These are phyloP conservation scores for Mycosphaerella sp. DNA, from an alignment of 2,329 filamentous ascomycete genomes.

Conservation along the genomic window DNA sequence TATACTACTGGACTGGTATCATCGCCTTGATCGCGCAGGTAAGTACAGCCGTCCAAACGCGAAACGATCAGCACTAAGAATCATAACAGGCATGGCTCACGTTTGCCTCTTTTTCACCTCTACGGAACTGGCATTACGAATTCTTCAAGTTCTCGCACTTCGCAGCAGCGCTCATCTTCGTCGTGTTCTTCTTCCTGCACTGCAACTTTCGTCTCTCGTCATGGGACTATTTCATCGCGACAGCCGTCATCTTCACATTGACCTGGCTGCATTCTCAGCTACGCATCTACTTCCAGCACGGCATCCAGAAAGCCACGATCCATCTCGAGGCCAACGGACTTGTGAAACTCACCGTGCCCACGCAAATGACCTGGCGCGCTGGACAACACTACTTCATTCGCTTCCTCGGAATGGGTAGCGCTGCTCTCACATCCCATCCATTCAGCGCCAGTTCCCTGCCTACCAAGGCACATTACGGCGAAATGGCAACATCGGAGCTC, in stretches of 20 bases:
- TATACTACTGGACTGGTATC: conserved; percentile 53
- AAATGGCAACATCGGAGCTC: conserved; percentile 35
- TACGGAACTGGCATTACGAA: conserved; percentile 54
- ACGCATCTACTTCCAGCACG: conserved; percentile 47
- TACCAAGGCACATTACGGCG: conserved; percentile 15
- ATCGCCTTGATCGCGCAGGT: conserved; percentile 49
- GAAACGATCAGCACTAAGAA: neutral
- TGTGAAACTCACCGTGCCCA: conserved; percentile 42
- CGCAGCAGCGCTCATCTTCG: conserved; percentile 48
- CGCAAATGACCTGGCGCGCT: conserved; percentile 44
- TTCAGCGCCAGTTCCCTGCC: conserved; percentile 53
- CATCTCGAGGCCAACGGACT: conserved; percentile 38
- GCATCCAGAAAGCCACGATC: conserved; percentile 43
- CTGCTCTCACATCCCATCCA: conserved; percentile 45
- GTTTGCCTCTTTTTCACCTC: conserved; percentile 46
- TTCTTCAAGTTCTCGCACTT: conserved; percentile 57
- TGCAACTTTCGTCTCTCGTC: conserved; percentile 52
- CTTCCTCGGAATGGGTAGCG: conserved; percentile 44
- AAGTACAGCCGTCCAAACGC: conserved; percentile 28
- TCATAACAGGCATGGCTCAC: conserved; percentile 38
- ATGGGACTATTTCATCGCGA: conserved; percentile 55
- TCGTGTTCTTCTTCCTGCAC: conserved; percentile 57
- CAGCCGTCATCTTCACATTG: conserved; percentile 47
- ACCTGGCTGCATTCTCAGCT: conserved; percentile 44
- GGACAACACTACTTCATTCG: conserved; percentile 54